Evolutionary conservation across 768 basidiomycete species (phyloP), one percentile per base, ranked within the genome.

Genomic region (Mycena filopes): DNA sequence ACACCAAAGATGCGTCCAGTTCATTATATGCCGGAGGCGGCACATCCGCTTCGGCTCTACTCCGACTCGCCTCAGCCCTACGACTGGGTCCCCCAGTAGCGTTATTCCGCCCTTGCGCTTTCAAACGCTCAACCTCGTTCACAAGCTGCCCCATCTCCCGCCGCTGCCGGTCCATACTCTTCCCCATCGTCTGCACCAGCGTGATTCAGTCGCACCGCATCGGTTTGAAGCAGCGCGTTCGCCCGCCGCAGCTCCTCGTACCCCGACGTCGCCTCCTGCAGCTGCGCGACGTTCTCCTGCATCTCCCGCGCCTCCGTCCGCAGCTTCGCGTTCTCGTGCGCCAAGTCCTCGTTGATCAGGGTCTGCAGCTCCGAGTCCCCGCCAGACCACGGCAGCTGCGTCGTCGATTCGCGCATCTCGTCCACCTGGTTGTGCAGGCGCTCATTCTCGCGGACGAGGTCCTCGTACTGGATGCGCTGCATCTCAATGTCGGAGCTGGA

Each of bases 321-420:
- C 2, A 69, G 60, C 2, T 60, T 60, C 0, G 60, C 60, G 40
- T 69, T 69, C 41, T 69, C 68, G 2, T 57, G 49, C 28, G 68
- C 60, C 16, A 69, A 25, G 26, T 69, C 68, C 25, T 69, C 60
- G 50, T 69, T 69, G 41, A 69, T 69, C 12, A 69, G 60, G 1
- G 64, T 65, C 42, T 69, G 68, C 50, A 69, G 57, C 46, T 69
- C 68, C 13, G 60, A 62, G 50, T 69, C 68, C 13, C 68, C 68
- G 20, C 64, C 68, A 12, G 64, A 66, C 68, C 68, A 69, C 29
- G 68, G 68, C 8, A 69, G 54, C 42, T 66, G 64, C 55, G 68
- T 69, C 42, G 68, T 69, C 31, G 68, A 69, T 40, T 61, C 68
- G 31, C 64, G 68, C 68, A 69, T 66, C 50, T 69, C 68, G 42